Conservation (phyloP, 169 alveolate genomes). For the Eimeria praecox region DNA sequence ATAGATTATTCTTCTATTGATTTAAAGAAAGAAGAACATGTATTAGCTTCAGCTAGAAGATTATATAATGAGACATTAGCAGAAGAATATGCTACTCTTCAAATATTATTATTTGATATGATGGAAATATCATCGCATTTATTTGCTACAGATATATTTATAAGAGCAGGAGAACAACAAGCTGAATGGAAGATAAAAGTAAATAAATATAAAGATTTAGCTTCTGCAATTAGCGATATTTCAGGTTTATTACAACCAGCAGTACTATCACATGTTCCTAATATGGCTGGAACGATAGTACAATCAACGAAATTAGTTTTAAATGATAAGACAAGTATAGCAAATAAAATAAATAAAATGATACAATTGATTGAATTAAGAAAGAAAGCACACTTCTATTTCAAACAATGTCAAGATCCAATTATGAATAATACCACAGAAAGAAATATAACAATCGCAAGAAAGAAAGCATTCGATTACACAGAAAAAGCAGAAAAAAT, state of each 20-base stretch:
- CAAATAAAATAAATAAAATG: neutral
- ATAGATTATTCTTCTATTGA: neutral
- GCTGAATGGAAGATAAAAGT: neutral
- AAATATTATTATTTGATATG: neutral
- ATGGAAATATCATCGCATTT: neutral
- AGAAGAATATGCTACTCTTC: neutral
- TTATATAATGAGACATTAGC: neutral
- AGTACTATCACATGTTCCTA: neutral
- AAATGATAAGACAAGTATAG: neutral
- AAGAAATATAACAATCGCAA: neutral
- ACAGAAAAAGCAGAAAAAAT: neutral
- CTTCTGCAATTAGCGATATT: neutral
- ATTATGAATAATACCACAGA: neutral
- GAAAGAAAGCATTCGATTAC: neutral
- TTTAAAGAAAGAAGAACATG: neutral
- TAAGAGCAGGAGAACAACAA: neutral
- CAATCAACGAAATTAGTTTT: neutral
- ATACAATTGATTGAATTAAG: neutral
- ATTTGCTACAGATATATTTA: neutral
- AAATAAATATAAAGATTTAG: neutral
- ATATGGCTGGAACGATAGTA: neutral
- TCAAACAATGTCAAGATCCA: conserved; percentile 1
- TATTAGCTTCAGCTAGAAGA: neutral
- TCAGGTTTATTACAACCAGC: neutral
- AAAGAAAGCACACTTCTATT: neutral